Evolutionary conservation across 2,329 filamentous ascomycete genomes (phyloP).

Genomic region (Pseudogymnoascus sp.): DNA sequence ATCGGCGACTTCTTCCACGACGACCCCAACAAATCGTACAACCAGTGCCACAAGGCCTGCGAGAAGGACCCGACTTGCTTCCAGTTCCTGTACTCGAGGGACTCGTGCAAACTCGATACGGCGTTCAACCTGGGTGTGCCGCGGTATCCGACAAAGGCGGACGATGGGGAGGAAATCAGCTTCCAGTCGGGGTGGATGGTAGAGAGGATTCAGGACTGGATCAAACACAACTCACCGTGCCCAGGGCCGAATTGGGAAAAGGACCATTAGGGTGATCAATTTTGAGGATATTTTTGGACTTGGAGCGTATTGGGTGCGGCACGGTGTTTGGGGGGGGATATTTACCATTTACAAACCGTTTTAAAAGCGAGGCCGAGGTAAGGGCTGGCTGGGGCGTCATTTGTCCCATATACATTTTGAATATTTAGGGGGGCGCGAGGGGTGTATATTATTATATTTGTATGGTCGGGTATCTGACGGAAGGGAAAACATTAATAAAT

Average conservation of each 20-base stretch:
- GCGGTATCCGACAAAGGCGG: not conserved
- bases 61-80: slow-evolving; percentile 29
- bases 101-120: slow-evolving; percentile 15
- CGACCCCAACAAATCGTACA: slow-evolving; percentile 35
- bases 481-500: not conserved
- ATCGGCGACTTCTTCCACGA: slow-evolving; percentile 31
- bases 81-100: slow-evolving; percentile 29
- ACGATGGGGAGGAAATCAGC: not conserved
- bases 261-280: not conserved
- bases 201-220: slow-evolving; percentile 7
- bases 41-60: slow-evolving; percentile 45
- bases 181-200: slow-evolving; percentile 14
- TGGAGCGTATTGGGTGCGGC: not conserved
- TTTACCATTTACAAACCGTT: not conserved
- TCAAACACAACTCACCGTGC: not conserved
- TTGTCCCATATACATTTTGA: not conserved
- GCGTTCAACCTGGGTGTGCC: slow-evolving; percentile 15
- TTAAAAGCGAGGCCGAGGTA: not conserved
- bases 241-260: not conserved
- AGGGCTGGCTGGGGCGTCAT: not conserved
- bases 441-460: not conserved
- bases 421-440: not conserved
- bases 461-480: not conserved
- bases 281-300: not conserved
- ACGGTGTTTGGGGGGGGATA: not conserved